Conservation (phyloP, 768 basidiomycete genomes). For the Pulveroboletus ravenelii region DNA sequence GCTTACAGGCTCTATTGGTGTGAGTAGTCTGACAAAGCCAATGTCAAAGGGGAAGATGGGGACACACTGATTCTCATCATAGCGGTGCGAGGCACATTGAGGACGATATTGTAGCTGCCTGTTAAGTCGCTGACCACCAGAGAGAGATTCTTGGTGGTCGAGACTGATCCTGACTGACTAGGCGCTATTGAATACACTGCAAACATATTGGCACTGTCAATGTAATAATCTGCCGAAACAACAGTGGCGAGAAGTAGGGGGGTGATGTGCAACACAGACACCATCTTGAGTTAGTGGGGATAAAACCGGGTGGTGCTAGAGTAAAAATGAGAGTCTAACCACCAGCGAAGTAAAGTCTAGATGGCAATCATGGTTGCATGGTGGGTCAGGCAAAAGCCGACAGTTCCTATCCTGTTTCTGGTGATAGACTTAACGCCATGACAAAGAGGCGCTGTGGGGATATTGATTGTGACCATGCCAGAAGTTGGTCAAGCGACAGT, state of each 20-base stretch:
- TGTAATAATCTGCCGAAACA: constrained; percentile 18
- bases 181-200: constrained; percentile 17
- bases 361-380: neutral
- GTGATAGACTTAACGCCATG: neutral
- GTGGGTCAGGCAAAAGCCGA: neutral
- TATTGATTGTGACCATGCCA: neutral
- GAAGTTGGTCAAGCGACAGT: too few species aligned
- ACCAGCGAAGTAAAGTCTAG: neutral
- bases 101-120: too few species aligned
- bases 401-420: too few species aligned
- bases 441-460: neutral
- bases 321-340: too few species aligned
- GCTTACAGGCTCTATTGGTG: too few species aligned
- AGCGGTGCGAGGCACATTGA: too few species aligned
- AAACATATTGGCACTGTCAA: constrained; percentile 23
- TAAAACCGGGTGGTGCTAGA: too few species aligned
- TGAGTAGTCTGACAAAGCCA: neutral
- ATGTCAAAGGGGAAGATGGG: too few species aligned
- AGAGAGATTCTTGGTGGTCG: too few species aligned
- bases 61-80: constrained; percentile 26
- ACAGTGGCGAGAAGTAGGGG: constrained; percentile 11
- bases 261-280: neutral
- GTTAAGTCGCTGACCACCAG: too few species aligned
- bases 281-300: neutral
- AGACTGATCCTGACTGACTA: constrained; percentile 6